Conservation (phyloP, 352 stramenopile species). For the Phytopythium mirpurense region DNA sequence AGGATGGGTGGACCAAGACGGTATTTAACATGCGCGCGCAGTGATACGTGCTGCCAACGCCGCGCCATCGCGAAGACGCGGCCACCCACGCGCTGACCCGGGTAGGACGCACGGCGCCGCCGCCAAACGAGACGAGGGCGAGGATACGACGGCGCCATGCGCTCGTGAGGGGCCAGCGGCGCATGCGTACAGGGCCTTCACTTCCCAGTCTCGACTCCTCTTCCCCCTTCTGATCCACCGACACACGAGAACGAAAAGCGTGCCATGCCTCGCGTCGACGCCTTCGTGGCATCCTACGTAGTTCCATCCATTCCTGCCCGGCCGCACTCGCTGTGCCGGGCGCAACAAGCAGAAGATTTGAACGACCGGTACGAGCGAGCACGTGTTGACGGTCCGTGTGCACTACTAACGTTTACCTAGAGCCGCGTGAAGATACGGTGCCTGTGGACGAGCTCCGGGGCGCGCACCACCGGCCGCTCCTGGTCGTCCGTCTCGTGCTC, state of each 20-base stretch:
- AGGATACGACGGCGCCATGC: neutral
- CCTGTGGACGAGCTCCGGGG: slow-evolving; percentile 36
- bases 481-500: slow-evolving; percentile 44
- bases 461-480: slow-evolving; percentile 37
- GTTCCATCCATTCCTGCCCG: neutral
- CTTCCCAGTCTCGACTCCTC: neutral
- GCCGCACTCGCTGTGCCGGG: neutral
- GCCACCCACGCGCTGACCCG: neutral
- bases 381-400: neutral
- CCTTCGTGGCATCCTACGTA: neutral
- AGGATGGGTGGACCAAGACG: slow-evolving; percentile 78
- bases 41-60: slow-evolving; percentile 4
- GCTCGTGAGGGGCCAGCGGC: no score
- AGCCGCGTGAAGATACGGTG: slow-evolving; percentile 42
- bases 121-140: neutral
- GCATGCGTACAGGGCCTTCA: no score
- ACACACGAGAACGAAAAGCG: neutral
- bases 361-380: neutral
- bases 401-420: neutral
- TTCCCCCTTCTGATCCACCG: neutral
- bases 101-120: neutral
- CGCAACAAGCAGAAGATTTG: neutral
- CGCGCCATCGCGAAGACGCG: neutral
- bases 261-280: neutral
- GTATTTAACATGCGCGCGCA: slow-evolving; percentile 76